Percentiles rank a stretch among this genome's conserved stretches.
These are phyloP conservation scores for Cutaneotrichosporon daszewskae DNA, from an alignment of 1,284 basidiomycete species.

Conservation along the genomic window DNA sequence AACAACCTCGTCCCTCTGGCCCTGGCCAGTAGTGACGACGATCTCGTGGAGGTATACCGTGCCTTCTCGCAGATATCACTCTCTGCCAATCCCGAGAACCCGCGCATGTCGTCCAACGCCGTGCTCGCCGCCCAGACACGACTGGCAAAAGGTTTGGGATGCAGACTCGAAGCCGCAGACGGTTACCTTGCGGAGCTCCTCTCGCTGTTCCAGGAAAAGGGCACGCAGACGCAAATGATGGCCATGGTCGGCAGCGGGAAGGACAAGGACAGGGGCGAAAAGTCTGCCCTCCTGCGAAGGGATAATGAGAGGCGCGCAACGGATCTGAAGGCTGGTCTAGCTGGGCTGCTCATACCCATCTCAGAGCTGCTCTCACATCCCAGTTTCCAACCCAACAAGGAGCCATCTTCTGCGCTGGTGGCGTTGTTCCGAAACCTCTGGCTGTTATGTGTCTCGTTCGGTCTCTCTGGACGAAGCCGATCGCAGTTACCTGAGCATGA, in stretches of 20 bases:
- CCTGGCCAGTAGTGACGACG: constrained; percentile 65
- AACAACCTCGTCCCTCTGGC: constrained; percentile 88
- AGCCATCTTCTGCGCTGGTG: constrained; percentile 61
- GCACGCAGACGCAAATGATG: constrained; percentile 78
- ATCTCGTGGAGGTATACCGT: constrained; percentile 78
- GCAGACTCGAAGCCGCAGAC: constrained; percentile 68
- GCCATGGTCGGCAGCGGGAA: constrained; percentile 47
- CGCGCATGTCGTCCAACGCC: constrained; percentile 77
- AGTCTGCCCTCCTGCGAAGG: constrained; percentile 22
- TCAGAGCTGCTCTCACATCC: constrained; percentile 76
- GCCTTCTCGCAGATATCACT: constrained; percentile 82
- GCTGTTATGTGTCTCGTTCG: constrained; percentile 69
- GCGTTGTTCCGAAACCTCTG: constrained; percentile 88
- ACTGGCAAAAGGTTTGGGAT: constrained; percentile 66
- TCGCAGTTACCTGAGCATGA: constrained; percentile 48
- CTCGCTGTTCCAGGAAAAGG: constrained; percentile 82
- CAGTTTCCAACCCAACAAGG: constrained; percentile 62
- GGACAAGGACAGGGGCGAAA: constrained; percentile 3
- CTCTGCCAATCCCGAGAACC: constrained; percentile 75
- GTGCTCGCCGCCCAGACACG: constrained; percentile 83
- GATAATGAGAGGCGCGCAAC: constrained; percentile 30
- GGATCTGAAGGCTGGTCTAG: constrained; percentile 76
- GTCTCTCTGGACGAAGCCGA: constrained; percentile 65
- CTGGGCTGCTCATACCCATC: constrained; percentile 80
- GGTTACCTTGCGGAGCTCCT: constrained; percentile 80